A percentile compares a stretch with the other conserved stretches of the same genome.
phyloP scores from a whole-genome alignment of 306 rosid species.

The Cicer bijugum region DNA sequence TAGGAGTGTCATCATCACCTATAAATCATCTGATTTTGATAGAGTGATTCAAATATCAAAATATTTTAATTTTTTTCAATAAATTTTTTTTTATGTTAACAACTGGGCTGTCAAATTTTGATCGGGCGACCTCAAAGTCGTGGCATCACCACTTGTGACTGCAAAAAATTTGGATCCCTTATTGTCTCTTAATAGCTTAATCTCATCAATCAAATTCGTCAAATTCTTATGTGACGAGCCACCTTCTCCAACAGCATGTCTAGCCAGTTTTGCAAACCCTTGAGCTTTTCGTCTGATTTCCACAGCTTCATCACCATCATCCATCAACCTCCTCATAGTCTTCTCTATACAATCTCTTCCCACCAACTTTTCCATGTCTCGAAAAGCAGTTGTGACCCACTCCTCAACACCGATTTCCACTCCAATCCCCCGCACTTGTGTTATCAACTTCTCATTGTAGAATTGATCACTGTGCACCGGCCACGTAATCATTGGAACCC shows the following conservation, averaged over 20 bases:
- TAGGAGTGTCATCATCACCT: no score
- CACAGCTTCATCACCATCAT: conserved; percentile 40
- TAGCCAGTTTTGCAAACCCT: conserved; percentile 39
- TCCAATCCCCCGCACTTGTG: conserved; percentile 42
- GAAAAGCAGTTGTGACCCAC: not conserved
- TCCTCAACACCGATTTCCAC: conserved; percentile 49
- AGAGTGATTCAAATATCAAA: no score
- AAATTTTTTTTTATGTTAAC: no score
- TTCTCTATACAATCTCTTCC: conserved; percentile 37
- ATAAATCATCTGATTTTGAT: no score
- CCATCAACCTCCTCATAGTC: conserved; percentile 49
- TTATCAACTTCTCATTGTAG: conserved; percentile 47
- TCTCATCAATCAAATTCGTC: conserved; percentile 38
- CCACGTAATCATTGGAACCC: conserved; percentile 50
- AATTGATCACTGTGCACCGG: conserved; percentile 45
- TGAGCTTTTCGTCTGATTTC: conserved; percentile 35
- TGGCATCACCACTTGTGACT: no score
- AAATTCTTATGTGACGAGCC: conserved; percentile 46
- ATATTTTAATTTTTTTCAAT: no score
- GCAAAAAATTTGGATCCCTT: not conserved
- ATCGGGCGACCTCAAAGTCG: no score
- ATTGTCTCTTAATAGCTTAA: conserved; percentile 1
- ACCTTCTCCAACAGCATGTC: conserved; percentile 22
- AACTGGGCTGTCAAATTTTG: no score
- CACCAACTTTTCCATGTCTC: conserved; percentile 34